Conservation (phyloP, 371 early-diverging fungal genomes). For the Mortierella sp. region DNA sequence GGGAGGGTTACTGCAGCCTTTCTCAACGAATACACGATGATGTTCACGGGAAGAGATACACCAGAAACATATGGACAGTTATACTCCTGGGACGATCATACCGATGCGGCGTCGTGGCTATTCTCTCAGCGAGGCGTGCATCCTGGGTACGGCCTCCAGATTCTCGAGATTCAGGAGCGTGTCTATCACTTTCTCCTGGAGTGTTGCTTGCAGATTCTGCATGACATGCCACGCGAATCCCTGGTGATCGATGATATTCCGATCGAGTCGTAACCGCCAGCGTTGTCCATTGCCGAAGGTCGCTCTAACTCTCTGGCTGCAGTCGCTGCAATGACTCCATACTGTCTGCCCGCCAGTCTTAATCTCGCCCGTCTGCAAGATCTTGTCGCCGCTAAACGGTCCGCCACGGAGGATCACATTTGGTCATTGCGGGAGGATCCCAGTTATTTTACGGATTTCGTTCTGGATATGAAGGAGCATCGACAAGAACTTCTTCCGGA, state of each 20-base stretch:
- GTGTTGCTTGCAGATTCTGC: constrained; percentile 41
- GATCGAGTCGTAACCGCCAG: constrained; percentile 34
- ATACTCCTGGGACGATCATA: constrained; percentile 33
- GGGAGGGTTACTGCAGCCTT: constrained; percentile 29
- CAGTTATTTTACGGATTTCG: constrained; percentile 29
- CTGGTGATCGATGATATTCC: constrained; percentile 24
- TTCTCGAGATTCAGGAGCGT: constrained; percentile 38
- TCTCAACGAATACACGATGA: constrained; percentile 38
- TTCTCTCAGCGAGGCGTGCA: constrained; percentile 21
- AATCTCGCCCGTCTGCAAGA: constrained; percentile 30
- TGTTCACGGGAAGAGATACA: constrained; percentile 42
- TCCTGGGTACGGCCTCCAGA: constrained; percentile 33
- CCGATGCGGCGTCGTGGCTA: constrained; percentile 31
- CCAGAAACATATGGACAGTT: constrained; percentile 35
- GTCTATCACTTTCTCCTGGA: constrained; percentile 36
- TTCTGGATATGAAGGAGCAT: constrained; percentile 43
- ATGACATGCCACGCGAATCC: constrained; percentile 31
- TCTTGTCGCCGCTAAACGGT: constrained; percentile 36
- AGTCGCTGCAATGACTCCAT: constrained; percentile 30
- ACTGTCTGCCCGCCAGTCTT: constrained; percentile 29
- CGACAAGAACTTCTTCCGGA: constrained; percentile 42
- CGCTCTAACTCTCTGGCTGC: constrained; percentile 21
- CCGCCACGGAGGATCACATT: constrained; percentile 37
- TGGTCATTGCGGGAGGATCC: constrained; percentile 47
- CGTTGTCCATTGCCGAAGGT: constrained; percentile 32